Base-by-base conservation (phyloP, 1,139 yeast genomes). In the Tardiomyces blankii region DNA sequence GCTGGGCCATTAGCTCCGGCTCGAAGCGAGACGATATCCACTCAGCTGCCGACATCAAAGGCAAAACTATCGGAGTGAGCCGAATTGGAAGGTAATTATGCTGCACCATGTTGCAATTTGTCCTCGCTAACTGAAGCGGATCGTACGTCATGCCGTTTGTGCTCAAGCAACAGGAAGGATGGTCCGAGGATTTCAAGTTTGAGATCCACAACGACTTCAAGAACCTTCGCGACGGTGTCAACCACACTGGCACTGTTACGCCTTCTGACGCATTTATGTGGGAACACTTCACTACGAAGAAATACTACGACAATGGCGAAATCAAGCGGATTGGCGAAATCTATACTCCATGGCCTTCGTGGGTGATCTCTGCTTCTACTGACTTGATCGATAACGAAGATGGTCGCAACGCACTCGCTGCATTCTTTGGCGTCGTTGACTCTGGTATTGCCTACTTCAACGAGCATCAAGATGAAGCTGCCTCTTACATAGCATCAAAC, bases 321-420 rank as follows among this genome's bases (percentile, higher is more conserved):
- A 80, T 88, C 65, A 85, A 83, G 63, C 72, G 76, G 55, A 79
- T 88, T 51, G 96, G 96, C 11, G 86, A 83, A 54, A 86, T 88
- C 46, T 84, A 83, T 64, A 88, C 96, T 0, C 96, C 96, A 9
- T 88, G 96, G 96, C 91, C 96, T 8, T 84, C 95, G 1, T 88
- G 96, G 96, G 89, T 86, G 16, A 71, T 87, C 44, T 76, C 80
- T 21, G 79, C 79, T 12, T 51, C 72, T 6, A 60, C 67, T 28
- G 58, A 55, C 2, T 14, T 30, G n/a, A 30, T 11, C 5, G 57
- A 52, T 4, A 41, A 54, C 19, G 57, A 64, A 14, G 58, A 49
- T 2, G 55, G 57, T 11, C 56, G 59, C 14, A 50, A 49, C 11
- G 63, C 60, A 4, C 54, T 80, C 35, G 54, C 61, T 21, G 63